Evolutionary conservation across 2,329 filamentous ascomycete species (phyloP).

Genomic region (Setomelanomma holmii): DNA sequence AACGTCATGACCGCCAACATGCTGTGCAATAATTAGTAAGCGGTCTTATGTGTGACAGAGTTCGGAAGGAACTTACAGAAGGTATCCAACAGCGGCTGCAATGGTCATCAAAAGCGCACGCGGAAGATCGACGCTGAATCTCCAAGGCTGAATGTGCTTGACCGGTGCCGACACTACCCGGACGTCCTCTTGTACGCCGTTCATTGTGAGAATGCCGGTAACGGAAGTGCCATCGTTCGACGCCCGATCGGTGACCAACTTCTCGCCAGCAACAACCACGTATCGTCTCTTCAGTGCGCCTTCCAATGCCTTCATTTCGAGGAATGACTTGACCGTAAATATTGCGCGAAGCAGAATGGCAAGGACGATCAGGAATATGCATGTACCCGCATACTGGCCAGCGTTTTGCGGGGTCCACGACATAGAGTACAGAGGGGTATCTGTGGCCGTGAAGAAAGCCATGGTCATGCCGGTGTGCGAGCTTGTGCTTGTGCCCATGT

Average conservation of each 20-base stretch:
- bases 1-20: constrained; percentile 94
- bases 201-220: constrained; percentile 71
- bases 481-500: constrained; percentile 17
- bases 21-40: constrained; percentile 56
- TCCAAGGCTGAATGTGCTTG: constrained; percentile 70
- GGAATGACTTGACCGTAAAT: constrained; percentile 69
- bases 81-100: constrained; percentile 79
- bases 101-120: constrained; percentile 74
- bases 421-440: constrained; percentile 70
- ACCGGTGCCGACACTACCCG: constrained; percentile 70
- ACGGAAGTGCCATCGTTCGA: constrained; percentile 64
- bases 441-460: constrained; percentile 70
- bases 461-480: constrained; percentile 56
- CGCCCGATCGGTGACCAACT: constrained; percentile 65
- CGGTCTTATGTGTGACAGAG: background rate
- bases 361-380: constrained; percentile 86
- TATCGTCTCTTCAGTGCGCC: constrained; percentile 77
- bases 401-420: constrained; percentile 75
- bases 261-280: constrained; percentile 72
- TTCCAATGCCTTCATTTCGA: constrained; percentile 74
- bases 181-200: constrained; percentile 82
- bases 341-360: constrained; percentile 73
- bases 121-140: constrained; percentile 79
- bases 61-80: constrained; percentile 71
- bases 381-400: constrained; percentile 84